phyloP scores from a whole-genome alignment of 805 yeast species.

The Kazachstania psychrophila region DNA sequence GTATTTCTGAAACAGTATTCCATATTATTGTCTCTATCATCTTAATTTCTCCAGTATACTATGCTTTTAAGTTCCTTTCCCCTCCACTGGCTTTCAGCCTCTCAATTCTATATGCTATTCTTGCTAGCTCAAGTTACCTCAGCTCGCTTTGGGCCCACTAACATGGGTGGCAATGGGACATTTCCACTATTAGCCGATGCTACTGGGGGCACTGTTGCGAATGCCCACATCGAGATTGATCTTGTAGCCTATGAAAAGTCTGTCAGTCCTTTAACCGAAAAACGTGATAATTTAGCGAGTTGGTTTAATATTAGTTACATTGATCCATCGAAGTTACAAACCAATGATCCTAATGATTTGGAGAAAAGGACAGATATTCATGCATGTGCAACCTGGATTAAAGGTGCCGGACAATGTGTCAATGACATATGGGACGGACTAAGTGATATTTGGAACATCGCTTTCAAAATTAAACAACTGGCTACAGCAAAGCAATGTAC shows the following conservation, averaged over 20 bases:
- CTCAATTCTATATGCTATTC: not conserved
- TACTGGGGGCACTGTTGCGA: not conserved
- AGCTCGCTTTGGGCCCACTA: conserved; percentile 1
- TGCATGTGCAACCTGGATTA: conserved; percentile 1
- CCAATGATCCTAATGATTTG: not conserved
- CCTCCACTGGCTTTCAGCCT: not conserved
- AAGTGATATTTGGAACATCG: not conserved
- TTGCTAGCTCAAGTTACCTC: not conserved
- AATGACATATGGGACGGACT: not conserved
- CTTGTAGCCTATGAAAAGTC: not conserved
- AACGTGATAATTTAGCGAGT: not conserved
- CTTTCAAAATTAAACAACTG: conserved; percentile 1
- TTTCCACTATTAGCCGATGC: not conserved
- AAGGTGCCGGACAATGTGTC: conserved; percentile 1
- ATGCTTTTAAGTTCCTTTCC: not conserved
- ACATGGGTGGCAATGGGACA: conserved; percentile 1
- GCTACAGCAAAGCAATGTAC: not conserved
- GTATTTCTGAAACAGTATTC: too few species aligned
- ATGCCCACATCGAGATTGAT: conserved; percentile 1
- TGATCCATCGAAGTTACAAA: not conserved
- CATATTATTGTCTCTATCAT: not conserved
- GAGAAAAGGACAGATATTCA: not conserved
- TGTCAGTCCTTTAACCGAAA: not conserved
- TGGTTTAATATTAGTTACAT: conserved; percentile 1
- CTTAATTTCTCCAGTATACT: not conserved